phyloP scores from a whole-genome alignment of 306 rosid genomes.

The Trichosanthes truncata region DNA sequence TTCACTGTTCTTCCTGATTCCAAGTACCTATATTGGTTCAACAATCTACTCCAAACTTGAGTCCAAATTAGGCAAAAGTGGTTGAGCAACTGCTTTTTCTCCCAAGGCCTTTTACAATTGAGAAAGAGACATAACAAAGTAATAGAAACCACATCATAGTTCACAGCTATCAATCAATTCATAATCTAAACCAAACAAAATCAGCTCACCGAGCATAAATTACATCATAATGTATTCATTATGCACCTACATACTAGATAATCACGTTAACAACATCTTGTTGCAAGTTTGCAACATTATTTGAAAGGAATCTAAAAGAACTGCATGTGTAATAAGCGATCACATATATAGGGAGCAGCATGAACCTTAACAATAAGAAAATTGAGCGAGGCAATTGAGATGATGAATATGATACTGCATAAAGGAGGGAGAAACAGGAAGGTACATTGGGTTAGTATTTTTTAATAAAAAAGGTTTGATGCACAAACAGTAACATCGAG shows the following conservation, averaged over 20 bases:
- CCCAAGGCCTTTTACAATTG: background rate
- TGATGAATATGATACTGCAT: slow-evolving; percentile 56
- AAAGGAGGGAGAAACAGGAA: slow-evolving; percentile 17
- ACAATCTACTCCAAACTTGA: background rate
- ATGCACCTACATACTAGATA: slow-evolving; percentile 1
- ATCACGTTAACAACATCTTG: background rate
- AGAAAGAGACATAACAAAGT: background rate
- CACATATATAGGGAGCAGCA: background rate
- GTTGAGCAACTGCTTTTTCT: background rate
- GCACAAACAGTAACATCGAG: background rate
- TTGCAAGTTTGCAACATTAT: background rate
- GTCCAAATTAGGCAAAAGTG: background rate
- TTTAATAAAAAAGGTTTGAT: background rate
- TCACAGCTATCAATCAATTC: background rate
- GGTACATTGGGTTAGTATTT: background rate
- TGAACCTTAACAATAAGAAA: slow-evolving; percentile 82
- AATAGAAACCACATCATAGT: background rate
- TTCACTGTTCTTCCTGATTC: background rate
- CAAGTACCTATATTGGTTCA: background rate
- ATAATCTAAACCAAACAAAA: background rate
- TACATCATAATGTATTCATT: background rate
- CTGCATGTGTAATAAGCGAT: background rate
- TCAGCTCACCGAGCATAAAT: background rate
- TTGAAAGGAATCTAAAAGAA: background rate
- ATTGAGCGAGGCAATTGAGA: slow-evolving; percentile 61